Evolutionary conservation across 148 eudicot genomes (phyloP).

Genomic region (Camellia sinensis): DNA sequence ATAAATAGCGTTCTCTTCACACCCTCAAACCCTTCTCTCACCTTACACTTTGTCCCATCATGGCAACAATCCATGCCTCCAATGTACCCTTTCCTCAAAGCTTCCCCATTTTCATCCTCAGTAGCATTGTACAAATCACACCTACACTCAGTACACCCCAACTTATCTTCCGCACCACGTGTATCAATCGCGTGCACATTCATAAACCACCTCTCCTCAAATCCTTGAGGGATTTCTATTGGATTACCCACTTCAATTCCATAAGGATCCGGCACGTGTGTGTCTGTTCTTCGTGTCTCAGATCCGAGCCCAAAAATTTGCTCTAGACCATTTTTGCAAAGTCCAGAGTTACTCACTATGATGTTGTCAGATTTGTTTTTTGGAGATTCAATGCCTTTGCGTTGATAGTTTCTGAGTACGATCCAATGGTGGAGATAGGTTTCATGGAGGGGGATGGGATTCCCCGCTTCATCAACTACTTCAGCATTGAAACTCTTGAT

Average conservation of each 20-base stretch:
- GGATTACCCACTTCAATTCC: slow-evolving; percentile 81
- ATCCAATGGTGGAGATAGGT: slow-evolving; percentile 92
- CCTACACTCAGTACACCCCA: slow-evolving; percentile 88
- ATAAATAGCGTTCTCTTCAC: slow-evolving; percentile 47
- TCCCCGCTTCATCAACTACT: slow-evolving; percentile 76
- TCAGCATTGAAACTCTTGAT: slow-evolving; percentile 77
- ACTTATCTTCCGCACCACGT: slow-evolving; percentile 57
- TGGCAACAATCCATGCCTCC: slow-evolving; percentile 85
- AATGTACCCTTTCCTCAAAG: slow-evolving; percentile 41
- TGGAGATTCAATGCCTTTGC: slow-evolving; percentile 33
- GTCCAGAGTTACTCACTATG: slow-evolving; percentile 44
- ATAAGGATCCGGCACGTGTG: slow-evolving; percentile 73
- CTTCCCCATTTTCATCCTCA: slow-evolving; percentile 35
- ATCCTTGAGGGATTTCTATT: slow-evolving; percentile 61
- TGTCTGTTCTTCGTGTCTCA: slow-evolving; percentile 75
- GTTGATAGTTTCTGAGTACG: slow-evolving; percentile 49
- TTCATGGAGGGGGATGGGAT: slow-evolving; percentile 71
- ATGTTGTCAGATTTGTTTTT: slow-evolving; percentile 36
- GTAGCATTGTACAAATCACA: slow-evolving; percentile 81
- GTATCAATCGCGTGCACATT: slow-evolving; percentile 96
- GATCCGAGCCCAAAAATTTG: slow-evolving; percentile 88
- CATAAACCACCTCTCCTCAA: slow-evolving; percentile 76
- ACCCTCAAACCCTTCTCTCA: slow-evolving; percentile 46
- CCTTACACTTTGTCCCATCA: slow-evolving; percentile 59
- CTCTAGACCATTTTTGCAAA: slow-evolving; percentile 40